These are phyloP conservation scores for Astrothelium macrocarpum DNA, from an alignment of 495 filamentous ascomycete species.

Conservation along the genomic window DNA sequence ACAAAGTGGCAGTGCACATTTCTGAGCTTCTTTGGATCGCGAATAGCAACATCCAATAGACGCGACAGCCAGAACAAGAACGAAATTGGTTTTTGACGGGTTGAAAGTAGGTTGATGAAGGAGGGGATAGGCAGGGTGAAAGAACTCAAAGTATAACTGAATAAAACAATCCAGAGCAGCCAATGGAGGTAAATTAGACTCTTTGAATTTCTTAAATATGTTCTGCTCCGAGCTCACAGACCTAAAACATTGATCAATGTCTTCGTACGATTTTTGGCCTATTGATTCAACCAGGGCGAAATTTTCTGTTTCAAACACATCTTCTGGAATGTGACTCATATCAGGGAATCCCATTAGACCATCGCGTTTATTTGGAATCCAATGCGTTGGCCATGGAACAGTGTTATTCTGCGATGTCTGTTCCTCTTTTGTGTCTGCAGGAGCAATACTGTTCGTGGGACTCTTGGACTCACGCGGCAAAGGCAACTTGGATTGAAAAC, in stretches of 20 bases:
- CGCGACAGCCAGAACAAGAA: slow-evolving; percentile 9
- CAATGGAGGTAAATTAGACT: slow-evolving; percentile 7
- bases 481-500: not conserved
- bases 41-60: slow-evolving; percentile 14
- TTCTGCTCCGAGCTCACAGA: not conserved
- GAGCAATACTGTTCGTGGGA: not conserved
- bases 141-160: slow-evolving; percentile 15
- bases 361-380: not conserved
- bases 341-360: not conserved
- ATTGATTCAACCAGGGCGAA: not conserved
- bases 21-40: not conserved
- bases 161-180: slow-evolving; percentile 12
- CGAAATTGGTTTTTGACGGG: slow-evolving; percentile 9
- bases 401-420: not conserved
- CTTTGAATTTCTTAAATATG: not conserved
- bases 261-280: not conserved
- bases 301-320: not conserved
- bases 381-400: not conserved
- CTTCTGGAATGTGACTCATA: not conserved
- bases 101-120: slow-evolving; percentile 15
- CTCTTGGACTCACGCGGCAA: not conserved
- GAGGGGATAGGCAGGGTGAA: slow-evolving; percentile 13
- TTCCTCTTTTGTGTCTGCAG: not conserved
- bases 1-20: not conserved
- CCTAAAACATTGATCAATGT: not conserved